Conservation (phyloP, 208 protist species). For the Strigomonas culicis region DNA sequence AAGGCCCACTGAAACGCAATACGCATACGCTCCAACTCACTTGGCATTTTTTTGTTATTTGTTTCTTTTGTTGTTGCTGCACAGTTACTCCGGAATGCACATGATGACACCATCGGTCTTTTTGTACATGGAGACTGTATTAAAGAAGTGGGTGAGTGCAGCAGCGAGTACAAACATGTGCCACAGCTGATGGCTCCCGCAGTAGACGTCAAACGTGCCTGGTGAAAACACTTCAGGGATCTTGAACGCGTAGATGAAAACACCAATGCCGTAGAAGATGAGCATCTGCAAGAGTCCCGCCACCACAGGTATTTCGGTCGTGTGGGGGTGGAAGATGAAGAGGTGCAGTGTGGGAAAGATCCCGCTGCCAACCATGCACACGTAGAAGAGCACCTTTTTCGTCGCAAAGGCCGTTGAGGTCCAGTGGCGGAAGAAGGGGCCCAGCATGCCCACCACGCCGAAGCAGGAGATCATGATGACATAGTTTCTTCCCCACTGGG, state of each 20-base stretch:
- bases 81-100: neutral
- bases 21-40: neutral
- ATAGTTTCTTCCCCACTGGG: constrained; percentile 63
- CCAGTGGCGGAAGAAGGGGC: constrained; percentile 76
- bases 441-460: constrained; percentile 65
- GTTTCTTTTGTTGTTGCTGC: neutral
- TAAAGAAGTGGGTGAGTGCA: constrained; percentile 70
- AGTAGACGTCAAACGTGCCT: constrained; percentile 68
- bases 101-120: constrained; percentile 37
- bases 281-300: constrained; percentile 58
- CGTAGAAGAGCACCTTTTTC: constrained; percentile 69
- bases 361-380: constrained; percentile 66
- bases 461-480: constrained; percentile 65
- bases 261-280: constrained; percentile 67
- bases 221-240: constrained; percentile 69
- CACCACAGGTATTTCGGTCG: constrained; percentile 39
- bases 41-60: neutral
- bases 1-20: neutral
- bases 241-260: constrained; percentile 78
- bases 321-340: constrained; percentile 34
- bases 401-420: constrained; percentile 47
- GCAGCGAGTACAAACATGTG: constrained; percentile 79
- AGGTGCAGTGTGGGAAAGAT: constrained; percentile 68
- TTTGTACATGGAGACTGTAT: constrained; percentile 58
- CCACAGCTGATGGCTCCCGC: constrained; percentile 77